phyloP scores from a whole-genome alignment of 371 early-diverging fungal genomes.

The Mucor piriformis region DNA sequence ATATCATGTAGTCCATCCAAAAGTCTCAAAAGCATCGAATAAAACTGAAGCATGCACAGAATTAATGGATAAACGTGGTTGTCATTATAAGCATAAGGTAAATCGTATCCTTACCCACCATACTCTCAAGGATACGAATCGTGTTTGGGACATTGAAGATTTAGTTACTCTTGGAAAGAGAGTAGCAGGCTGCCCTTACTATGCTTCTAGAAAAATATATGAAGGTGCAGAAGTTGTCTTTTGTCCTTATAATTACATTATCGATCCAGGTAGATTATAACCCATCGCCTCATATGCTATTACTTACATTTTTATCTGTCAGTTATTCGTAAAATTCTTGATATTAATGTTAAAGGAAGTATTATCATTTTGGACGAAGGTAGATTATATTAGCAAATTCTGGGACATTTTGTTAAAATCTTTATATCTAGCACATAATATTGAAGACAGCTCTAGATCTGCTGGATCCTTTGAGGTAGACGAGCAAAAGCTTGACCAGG shows the following conservation, averaged over 20 bases:
- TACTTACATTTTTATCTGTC: too few relatives aligned
- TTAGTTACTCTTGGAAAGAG: conserved; percentile 53
- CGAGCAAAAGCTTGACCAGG: conserved; percentile 37
- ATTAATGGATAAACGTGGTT: conserved; percentile 37
- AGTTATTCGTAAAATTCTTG: conserved; percentile 60
- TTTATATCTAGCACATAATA: conserved; percentile 47
- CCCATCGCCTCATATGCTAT: too few relatives aligned
- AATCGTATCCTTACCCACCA: conserved; percentile 18
- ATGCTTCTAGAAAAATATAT: conserved; percentile 62
- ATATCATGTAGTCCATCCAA: conserved; percentile 37
- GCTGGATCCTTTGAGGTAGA: conserved; percentile 57
- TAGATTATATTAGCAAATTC: conserved; percentile 25
- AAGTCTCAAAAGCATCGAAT: conserved; percentile 38
- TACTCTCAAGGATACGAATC: conserved; percentile 6
- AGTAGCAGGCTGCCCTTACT: conserved; percentile 80
- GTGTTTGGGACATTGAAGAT: conserved; percentile 80
- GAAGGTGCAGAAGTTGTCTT: conserved; percentile 80
- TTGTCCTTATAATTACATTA: conserved; percentile 92
- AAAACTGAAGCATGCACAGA: conserved; percentile 50
- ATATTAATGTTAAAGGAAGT: conserved; percentile 59
- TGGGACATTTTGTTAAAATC: background rate
- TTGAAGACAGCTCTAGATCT: conserved; percentile 59
- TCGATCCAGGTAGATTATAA: conserved; percentile 69
- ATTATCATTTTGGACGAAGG: conserved; percentile 92
- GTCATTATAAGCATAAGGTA: conserved; percentile 24